Percentiles rank a stretch among this genome's conserved stretches.
Evolutionary conservation across 2,329 filamentous ascomycete species (phyloP).

Genomic region (Aureobasidium pullulans): DNA sequence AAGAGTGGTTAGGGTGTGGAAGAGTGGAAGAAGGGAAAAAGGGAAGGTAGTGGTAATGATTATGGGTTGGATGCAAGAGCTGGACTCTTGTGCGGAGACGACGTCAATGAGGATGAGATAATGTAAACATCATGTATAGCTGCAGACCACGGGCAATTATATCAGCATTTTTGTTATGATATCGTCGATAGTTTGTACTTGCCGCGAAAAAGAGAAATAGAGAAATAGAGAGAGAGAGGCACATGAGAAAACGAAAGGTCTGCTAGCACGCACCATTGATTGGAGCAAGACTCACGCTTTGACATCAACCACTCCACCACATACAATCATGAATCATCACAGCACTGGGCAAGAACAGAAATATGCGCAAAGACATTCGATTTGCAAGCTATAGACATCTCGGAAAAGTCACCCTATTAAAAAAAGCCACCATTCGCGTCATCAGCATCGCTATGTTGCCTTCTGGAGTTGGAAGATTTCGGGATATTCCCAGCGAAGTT

Average conservation of each 20-base stretch:
- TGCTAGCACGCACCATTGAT: no score
- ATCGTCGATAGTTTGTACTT: not conserved
- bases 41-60: not conserved
- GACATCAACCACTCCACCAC: no score
- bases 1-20: not conserved
- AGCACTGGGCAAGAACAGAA: no score
- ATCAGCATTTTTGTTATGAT: not conserved
- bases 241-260: not conserved
- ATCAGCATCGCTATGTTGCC: not conserved
- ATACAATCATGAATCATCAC: no score
- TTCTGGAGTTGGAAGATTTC: no score
- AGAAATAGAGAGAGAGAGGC: not conserved
- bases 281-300: no score
- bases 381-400: no score
- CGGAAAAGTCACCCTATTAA: no score
- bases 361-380: no score
- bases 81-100: not conserved
- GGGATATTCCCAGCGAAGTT: no score
- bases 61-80: not conserved
- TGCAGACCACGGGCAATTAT: no score
- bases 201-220: not conserved
- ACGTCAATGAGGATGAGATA: not conserved
- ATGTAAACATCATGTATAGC: not conserved
- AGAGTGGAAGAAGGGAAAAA: not conserved
- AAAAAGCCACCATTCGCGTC: not conserved